These are phyloP conservation scores for Rosa lucieae DNA, from an alignment of 306 rosid genomes.

Conservation along the genomic window DNA sequence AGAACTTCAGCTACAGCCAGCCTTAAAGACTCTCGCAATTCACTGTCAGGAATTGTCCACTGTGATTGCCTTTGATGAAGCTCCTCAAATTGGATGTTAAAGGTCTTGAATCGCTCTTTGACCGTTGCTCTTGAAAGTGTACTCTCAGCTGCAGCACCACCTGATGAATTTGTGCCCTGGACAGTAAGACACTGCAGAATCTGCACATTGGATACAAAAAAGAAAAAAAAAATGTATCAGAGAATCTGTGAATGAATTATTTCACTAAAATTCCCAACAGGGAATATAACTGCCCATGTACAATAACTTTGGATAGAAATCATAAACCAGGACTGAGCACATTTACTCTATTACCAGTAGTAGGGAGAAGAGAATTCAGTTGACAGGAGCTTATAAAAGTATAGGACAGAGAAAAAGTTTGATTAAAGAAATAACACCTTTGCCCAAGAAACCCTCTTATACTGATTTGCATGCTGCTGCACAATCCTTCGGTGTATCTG, in stretches of 20 bases:
- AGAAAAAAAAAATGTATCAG: neutral
- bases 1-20: slow-evolving; percentile 95
- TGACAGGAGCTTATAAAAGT: neutral
- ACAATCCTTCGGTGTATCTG: slow-evolving; percentile 96
- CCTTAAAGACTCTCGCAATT: slow-evolving; percentile 90
- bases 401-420: neutral
- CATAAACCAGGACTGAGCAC: neutral
- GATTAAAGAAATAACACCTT: slow-evolving; percentile 52
- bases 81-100: slow-evolving; percentile 83
- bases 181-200: slow-evolving; percentile 92
- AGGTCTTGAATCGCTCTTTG: slow-evolving; percentile 86
- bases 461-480: slow-evolving; percentile 98
- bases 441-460: slow-evolving; percentile 97
- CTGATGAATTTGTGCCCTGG: slow-evolving; percentile 55
- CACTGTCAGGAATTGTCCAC: slow-evolving; percentile 97
- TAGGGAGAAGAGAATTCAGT: neutral
- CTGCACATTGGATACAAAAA: slow-evolving; percentile 37
- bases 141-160: slow-evolving; percentile 48
- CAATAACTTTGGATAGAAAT: neutral
- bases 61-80: slow-evolving; percentile 90
- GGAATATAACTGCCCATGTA: neutral
- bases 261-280: slow-evolving; percentile 1
- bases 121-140: slow-evolving; percentile 73
- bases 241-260: slow-evolving; percentile 3
- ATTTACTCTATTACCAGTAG: neutral